Evolutionary conservation across 768 basidiomycete genomes (phyloP).

Genomic region (Leccinum obscurum): DNA sequence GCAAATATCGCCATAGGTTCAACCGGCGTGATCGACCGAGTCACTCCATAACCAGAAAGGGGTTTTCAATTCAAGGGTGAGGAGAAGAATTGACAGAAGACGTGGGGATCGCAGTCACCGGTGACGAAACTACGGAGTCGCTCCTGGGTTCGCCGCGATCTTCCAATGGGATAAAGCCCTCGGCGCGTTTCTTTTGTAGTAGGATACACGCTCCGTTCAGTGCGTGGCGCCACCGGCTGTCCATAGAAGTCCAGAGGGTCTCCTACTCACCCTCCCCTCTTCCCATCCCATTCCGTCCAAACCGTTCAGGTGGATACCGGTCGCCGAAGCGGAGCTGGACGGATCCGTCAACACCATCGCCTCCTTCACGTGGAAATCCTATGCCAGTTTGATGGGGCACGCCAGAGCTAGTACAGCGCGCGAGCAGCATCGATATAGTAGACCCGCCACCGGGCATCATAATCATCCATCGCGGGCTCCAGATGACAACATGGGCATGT

Average conservation of each 20-base stretch:
- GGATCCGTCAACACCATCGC: neutral
- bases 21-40: neutral
- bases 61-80: slow-evolving; percentile 1
- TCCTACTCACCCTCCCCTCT: neutral
- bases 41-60: slow-evolving; percentile 2
- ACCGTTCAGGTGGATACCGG: slow-evolving; percentile 3
- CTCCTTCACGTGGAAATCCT: slow-evolving; percentile 1
- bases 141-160: slow-evolving; percentile 2
- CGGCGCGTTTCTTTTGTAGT: neutral
- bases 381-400: neutral
- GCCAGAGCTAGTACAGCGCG: neutral
- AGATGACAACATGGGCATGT: neutral
- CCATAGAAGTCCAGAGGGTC: slow-evolving; percentile 1
- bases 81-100: neutral
- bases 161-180: slow-evolving; percentile 17
- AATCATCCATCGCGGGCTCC: neutral
- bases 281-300: neutral
- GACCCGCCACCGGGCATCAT: neutral
- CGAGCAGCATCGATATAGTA: slow-evolving; percentile 4
- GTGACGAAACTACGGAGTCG: neutral
- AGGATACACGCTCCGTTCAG: neutral
- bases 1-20: slow-evolving; percentile 10
- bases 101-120: neutral
- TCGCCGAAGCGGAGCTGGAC: slow-evolving; percentile 15
- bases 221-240: neutral